Evolutionary conservation across 2,329 filamentous ascomycete species (phyloP), one percentile per base, ranked within the genome.

Genomic region (Alternaria solani): DNA sequence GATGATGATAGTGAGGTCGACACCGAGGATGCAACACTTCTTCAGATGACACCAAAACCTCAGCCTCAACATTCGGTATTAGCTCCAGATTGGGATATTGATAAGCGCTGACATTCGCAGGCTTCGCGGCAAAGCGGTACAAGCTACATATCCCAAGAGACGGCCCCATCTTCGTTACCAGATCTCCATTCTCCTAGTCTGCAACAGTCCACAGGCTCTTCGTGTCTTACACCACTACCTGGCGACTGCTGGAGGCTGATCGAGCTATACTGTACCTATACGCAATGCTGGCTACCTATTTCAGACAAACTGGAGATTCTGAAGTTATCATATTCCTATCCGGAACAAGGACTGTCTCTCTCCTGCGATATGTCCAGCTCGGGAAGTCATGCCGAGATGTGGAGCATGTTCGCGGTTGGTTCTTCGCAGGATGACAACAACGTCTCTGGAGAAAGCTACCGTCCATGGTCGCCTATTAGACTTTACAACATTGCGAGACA

Each of bases 231-330:
- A 69, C 76, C 26, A 83, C 85, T 71, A 85, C 83, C 73, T 86
- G 81, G 79, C 80, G 84, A 5, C 81, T 93, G 11, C 77, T 93
- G 43, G 89, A 92, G 59, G 30, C 48, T 68, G 8, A 55, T 68
- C 8, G 66, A 68, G 32, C 53, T 48, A 20, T 93, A 92, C 72
- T 90, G 91, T 59, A 86, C 89, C 1, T 92, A 91, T 66, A 92
- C 89, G 0, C 89, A 93, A 73, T 88, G 86, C 57, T 94, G 91
- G 91, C 82, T 93, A 12, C 91, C 91, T 0, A 88, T 93, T 36
- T 80, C 89, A 5, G 88, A 92, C 63, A 89, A 88, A 61, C 85
- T 89, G 43, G 83, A 85, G 36, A 80, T 91, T 3, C 80, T 89
- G 36, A 84, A 84, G 32, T 78, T 83, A 3, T 85, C 84, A 14